Evolutionary conservation across 73 alveolate genomes (phyloP), one percentile per base, ranked within the genome.

Genomic region (Effrenium voratum): DNA sequence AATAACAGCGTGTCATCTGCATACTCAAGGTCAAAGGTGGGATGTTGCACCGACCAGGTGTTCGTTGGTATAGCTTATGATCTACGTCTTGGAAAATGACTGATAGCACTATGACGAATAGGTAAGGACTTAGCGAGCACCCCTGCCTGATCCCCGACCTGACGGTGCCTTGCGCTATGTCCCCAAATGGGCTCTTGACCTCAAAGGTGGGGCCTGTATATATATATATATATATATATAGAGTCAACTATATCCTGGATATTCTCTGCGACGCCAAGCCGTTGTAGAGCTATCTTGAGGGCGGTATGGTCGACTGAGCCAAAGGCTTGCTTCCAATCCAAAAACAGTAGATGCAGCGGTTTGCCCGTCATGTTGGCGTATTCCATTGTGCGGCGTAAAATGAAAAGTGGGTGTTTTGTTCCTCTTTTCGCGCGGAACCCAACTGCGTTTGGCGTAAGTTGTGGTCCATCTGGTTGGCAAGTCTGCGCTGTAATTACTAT

Each of bases 1-100:
- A 77, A 77, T 2, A 77, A 43, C 5, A 45, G 63, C 4, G 88
- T 77, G 43, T 77, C 88, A 77, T 77, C 66, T 2, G 88, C 88
- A 44, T 44, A 77, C 43, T 77, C 88, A 1, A 77, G 2, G 30
- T 77, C 88, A 44, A 77, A 77, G 1, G 45, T 28, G 8, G 88
- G 63, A 28, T 77, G 41, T 26, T 63, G 66, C 1, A 77, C 63
- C 0, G 88, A 44, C 88, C 88, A 77, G 41, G 63, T 77, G 43
- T 77, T 77, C 0, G 88, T 77, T 1, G 88, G 88, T n/a, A n/a
- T n/a, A 72, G 12, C 32, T 1, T 8, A 10, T 36, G 10, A 36
- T 72, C 82, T 30, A 72, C 15, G 80, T 68, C 80, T 22, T 68
- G 46, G 46, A 68, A 22, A 5, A 68, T 12, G 22, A 68, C 80